A percentile compares a stretch with the other conserved stretches of the same genome.
These are phyloP conservation scores for Irpex sp. DNA, from an alignment of 1,284 basidiomycete species.

Conservation along the genomic window DNA sequence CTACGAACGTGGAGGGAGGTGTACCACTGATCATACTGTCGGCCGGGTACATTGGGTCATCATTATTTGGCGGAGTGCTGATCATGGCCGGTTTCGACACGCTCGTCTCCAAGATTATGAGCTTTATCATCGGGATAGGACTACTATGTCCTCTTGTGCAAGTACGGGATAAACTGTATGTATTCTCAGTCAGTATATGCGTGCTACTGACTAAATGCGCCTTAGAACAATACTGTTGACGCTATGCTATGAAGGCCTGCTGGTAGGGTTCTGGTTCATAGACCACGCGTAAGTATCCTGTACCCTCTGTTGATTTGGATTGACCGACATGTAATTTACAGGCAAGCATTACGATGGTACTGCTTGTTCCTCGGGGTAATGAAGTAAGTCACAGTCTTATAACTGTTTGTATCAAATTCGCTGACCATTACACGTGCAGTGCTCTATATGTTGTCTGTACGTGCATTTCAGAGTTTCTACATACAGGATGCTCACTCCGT, in stretches of 20 bases:
- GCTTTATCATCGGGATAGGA: slow-evolving; percentile 76
- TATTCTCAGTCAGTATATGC: slow-evolving; percentile 11
- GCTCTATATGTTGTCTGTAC: slow-evolving; percentile 74
- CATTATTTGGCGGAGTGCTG: slow-evolving; percentile 74
- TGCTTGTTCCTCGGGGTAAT: slow-evolving; percentile 79
- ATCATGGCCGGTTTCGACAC: slow-evolving; percentile 77
- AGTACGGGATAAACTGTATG: slow-evolving; percentile 80
- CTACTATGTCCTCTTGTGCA: slow-evolving; percentile 69
- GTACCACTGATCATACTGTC: slow-evolving; percentile 64
- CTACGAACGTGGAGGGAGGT: slow-evolving; percentile 73
- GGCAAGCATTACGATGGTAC: slow-evolving; percentile 73
- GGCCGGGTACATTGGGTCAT: slow-evolving; percentile 77
- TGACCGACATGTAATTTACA: slow-evolving; percentile 21
- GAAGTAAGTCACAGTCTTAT: slow-evolving; percentile 52
- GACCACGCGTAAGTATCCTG: slow-evolving; percentile 63
- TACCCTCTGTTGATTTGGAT: background rate
- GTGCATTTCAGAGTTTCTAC: slow-evolving; percentile 22
- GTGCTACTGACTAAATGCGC: slow-evolving; percentile 3
- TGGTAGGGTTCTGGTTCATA: slow-evolving; percentile 84
- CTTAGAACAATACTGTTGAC: slow-evolving; percentile 75
- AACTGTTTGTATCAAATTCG: slow-evolving; percentile 1
- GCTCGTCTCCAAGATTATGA: slow-evolving; percentile 76
- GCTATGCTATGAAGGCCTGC: slow-evolving; percentile 66
- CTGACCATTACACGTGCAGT: slow-evolving; percentile 33
- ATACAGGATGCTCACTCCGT: background rate